Percentiles rank a stretch among this genome's conserved stretches.
Conservation (phyloP, 495 filamentous ascomycete species). For the Lasiosphaeris hirsuta region DNA sequence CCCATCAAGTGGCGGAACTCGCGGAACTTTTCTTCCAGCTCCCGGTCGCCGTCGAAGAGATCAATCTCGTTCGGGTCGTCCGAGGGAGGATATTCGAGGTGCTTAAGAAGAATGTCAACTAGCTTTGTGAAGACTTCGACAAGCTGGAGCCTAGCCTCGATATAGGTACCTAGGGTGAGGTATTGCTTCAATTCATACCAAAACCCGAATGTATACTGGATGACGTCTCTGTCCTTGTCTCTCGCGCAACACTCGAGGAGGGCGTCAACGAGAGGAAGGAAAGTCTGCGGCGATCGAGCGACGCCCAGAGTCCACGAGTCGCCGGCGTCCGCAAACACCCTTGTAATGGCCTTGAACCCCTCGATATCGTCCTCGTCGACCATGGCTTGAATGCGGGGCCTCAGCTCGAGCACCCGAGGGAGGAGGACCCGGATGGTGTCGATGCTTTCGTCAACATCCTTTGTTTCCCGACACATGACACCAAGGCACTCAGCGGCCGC, state of each 20-base stretch:
- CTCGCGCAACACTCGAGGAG: slow-evolving; percentile 84
- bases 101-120: slow-evolving; percentile 89
- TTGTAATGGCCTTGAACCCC: slow-evolving; percentile 79
- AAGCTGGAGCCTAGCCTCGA: slow-evolving; percentile 69
- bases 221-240: slow-evolving; percentile 84
- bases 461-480: slow-evolving; percentile 85
- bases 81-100: slow-evolving; percentile 82
- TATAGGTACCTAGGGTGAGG: slow-evolving; percentile 82
- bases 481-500: slow-evolving; percentile 91
- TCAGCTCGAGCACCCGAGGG: slow-evolving; percentile 73
- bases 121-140: slow-evolving; percentile 78
- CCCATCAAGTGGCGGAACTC: slow-evolving; percentile 97
- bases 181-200: slow-evolving; percentile 99
- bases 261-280: slow-evolving; percentile 82
- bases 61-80: slow-evolving; percentile 72
- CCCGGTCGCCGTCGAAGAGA: slow-evolving; percentile 91
- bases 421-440: slow-evolving; percentile 80
- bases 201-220: slow-evolving; percentile 89
- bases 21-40: slow-evolving; percentile 94
- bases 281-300: slow-evolving; percentile 74
- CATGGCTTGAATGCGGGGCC: slow-evolving; percentile 71
- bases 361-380: slow-evolving; percentile 82
- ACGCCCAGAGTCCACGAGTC: slow-evolving; percentile 91
- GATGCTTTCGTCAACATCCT: slow-evolving; percentile 85
- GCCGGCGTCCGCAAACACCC: slow-evolving; percentile 89